Evolutionary conservation across 1,284 basidiomycete species (phyloP).

Genomic region (Moesziomyces globuligerus): DNA sequence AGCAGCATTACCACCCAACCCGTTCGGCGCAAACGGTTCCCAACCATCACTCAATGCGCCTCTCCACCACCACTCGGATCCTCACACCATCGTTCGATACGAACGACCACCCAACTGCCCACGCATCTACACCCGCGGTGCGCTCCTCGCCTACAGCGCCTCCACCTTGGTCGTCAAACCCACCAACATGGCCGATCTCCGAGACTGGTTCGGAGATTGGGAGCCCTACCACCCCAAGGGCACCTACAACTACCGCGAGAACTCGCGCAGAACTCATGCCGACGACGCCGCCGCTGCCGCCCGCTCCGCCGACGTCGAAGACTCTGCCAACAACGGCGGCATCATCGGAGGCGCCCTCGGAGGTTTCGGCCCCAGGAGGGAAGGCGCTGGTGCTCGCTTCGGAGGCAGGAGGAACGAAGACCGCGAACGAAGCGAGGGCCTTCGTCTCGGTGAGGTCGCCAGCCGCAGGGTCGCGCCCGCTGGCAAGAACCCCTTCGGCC

Average conservation of each 20-base stretch:
- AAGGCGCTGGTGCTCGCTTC: conserved; percentile 44
- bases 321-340: conserved; percentile 26
- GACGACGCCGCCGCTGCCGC: conserved; percentile 17
- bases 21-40: conserved; percentile 33
- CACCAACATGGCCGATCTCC: conserved; percentile 79
- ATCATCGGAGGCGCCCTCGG: conserved; percentile 48
- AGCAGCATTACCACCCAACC: conserved; percentile 44
- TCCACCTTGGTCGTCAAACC: conserved; percentile 82
- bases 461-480: conserved; percentile 42
- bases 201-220: conserved; percentile 80
- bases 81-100: conserved; percentile 13
- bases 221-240: conserved; percentile 68
- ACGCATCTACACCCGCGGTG: conserved; percentile 31
- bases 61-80: conserved; percentile 5
- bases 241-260: conserved; percentile 74
- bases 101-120: conserved; percentile 39
- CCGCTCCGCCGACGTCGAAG: conserved; percentile 16
- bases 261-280: conserved; percentile 70
- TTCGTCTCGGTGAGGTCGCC: conserved; percentile 35
- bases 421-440: conserved; percentile 41
- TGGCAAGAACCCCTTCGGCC: conserved; percentile 62
- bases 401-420: conserved; percentile 49
- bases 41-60: conserved; percentile 21
- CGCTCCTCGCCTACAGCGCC: conserved; percentile 74
- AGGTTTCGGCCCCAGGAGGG: conserved; percentile 43